These are phyloP conservation scores for Yamadazyma buinensis DNA, from an alignment of 1,139 yeast genomes.

Conservation along the genomic window DNA sequence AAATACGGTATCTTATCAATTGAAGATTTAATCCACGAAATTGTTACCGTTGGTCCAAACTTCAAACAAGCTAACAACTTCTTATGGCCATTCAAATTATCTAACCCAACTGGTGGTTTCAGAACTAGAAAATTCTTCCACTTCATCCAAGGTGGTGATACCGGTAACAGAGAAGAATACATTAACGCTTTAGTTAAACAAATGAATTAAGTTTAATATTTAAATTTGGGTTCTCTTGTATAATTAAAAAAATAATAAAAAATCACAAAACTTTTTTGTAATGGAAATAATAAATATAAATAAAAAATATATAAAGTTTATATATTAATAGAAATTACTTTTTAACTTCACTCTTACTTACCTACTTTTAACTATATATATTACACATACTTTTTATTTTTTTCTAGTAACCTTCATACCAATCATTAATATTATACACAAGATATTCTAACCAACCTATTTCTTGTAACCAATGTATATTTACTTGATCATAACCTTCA, in stretches of 20 bases:
- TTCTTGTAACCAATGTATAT: slow-evolving; percentile 33
- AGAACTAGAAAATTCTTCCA: slow-evolving; percentile 99
- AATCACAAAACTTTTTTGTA: slow-evolving; percentile 5
- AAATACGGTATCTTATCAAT: slow-evolving; percentile 94
- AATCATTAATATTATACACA: slow-evolving; percentile 22
- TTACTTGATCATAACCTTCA: slow-evolving; percentile 7
- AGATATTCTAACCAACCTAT: slow-evolving; percentile 30
- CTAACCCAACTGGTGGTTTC: slow-evolving; percentile 99
- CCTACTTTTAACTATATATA: background rate
- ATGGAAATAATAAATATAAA: slow-evolving; percentile 8
- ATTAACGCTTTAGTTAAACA: slow-evolving; percentile 97
- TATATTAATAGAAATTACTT: too few relatives aligned
- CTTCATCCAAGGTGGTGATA: slow-evolving; percentile 99
- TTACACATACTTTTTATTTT: too few relatives aligned
- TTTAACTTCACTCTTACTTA: background rate
- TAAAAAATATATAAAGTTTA: background rate
- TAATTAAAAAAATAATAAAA: background rate
- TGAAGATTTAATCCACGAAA: slow-evolving; percentile 99
- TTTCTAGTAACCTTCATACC: slow-evolving; percentile 11
- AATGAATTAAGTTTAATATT: slow-evolving; percentile 64
- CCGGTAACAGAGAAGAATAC: slow-evolving; percentile 99
- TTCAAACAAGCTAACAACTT: slow-evolving; percentile 99
- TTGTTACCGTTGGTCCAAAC: slow-evolving; percentile 98
- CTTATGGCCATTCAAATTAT: slow-evolving; percentile 99
- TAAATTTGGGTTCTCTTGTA: too few relatives aligned